Evolutionary conservation across 2,329 filamentous ascomycete genomes (phyloP).

Genomic region (Colletotrichum navitas): DNA sequence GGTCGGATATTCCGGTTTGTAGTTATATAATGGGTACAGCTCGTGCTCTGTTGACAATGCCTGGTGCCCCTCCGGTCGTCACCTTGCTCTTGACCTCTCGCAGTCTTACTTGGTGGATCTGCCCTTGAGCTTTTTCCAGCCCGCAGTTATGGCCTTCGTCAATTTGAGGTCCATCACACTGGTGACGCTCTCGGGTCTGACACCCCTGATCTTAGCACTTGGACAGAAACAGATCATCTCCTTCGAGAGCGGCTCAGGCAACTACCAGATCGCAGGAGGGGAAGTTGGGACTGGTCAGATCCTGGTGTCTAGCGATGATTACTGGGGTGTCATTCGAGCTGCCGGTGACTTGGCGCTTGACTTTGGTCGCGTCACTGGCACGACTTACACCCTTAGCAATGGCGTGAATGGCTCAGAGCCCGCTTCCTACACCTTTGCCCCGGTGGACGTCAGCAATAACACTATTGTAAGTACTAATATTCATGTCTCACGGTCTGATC

Average conservation of each 20-base stretch:
- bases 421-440: conserved; percentile 57
- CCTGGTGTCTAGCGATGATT: conserved; percentile 69
- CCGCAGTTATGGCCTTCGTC: conserved; percentile 13
- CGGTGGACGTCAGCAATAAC: conserved; percentile 61
- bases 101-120: not conserved
- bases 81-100: not conserved
- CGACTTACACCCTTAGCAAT: conserved; percentile 71
- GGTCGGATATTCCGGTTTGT: conserved; percentile 3
- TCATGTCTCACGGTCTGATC: not conserved
- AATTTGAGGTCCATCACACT: conserved; percentile 39
- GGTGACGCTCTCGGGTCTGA: conserved; percentile 44
- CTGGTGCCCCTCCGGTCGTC: not conserved
- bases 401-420: conserved; percentile 54
- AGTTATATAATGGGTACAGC: conserved; percentile 22
- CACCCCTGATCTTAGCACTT: conserved; percentile 52
- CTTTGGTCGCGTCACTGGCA: conserved; percentile 78
- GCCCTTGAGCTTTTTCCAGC: not conserved
- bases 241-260: conserved; percentile 49
- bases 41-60: not conserved
- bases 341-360: conserved; percentile 76
- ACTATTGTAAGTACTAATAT: conserved; percentile 54
- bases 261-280: conserved; percentile 53
- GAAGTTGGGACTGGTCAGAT: conserved; percentile 60
- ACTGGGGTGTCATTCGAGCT: conserved; percentile 76
- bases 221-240: conserved; percentile 64